Evolutionary conservation across 176 grass and related monocot genomes (phyloP).

Genomic region (Avena atlantica): DNA sequence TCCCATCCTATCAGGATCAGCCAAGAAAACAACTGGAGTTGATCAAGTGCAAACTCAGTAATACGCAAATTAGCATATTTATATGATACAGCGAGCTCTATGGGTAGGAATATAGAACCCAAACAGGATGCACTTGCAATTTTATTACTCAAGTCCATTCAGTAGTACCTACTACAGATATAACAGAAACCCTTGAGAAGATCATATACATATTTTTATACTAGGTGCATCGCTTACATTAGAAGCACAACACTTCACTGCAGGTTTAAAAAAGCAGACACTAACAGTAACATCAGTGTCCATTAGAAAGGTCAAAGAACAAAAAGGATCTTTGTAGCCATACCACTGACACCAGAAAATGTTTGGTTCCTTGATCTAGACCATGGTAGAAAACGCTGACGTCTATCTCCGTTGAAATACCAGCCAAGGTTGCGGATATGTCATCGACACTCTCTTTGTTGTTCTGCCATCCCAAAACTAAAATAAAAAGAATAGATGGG

Average conservation of each 20-base stretch:
- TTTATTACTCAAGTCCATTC: slow-evolving; percentile 1
- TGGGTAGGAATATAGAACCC: not conserved
- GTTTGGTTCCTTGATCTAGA: slow-evolving; percentile 82
- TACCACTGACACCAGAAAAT: slow-evolving; percentile 95
- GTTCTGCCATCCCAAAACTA: slow-evolving; percentile 99
- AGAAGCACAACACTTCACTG: slow-evolving; percentile 9
- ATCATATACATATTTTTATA: not conserved
- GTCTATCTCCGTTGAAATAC: slow-evolving; percentile 86
- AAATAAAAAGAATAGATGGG: slow-evolving; percentile 37
- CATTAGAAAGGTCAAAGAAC: slow-evolving; percentile 29
- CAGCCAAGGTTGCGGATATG: slow-evolving; percentile 94
- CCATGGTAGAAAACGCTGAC: slow-evolving; percentile 81
- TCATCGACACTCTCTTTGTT: slow-evolving; percentile 88
- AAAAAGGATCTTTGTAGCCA: slow-evolving; percentile 28
- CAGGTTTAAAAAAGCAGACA: slow-evolving; percentile 18
- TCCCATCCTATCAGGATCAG: slow-evolving; percentile 14
- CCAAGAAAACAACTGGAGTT: not conserved
- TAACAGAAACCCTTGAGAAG: not conserved
- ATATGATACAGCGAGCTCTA: not conserved
- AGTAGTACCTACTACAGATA: not conserved
- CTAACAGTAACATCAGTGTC: slow-evolving; percentile 25
- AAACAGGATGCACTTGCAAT: not conserved
- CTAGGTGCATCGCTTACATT: not conserved
- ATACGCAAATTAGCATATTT: slow-evolving; percentile 1
- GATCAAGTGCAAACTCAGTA: not conserved